Conservation (phyloP, 106 monocot species). For the Triglochin maritima region DNA sequence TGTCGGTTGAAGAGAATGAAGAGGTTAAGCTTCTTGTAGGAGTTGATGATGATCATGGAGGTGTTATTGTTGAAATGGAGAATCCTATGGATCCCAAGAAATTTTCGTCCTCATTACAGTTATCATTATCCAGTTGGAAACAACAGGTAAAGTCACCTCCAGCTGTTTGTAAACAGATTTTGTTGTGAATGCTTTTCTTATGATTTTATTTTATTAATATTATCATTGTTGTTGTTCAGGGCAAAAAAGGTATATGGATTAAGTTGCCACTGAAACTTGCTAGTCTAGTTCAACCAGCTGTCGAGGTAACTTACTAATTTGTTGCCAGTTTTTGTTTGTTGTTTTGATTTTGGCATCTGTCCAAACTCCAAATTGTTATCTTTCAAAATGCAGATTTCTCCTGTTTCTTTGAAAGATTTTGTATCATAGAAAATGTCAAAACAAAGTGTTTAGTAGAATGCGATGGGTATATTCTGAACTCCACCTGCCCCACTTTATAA, state of each 20-base stretch:
- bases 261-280: constrained; percentile 69
- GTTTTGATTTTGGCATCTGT: too few relatives aligned
- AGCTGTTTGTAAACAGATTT: background rate
- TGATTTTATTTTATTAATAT: background rate
- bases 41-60: constrained; percentile 58
- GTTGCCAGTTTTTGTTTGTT: too few relatives aligned
- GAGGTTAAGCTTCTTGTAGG: constrained; percentile 37
- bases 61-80: constrained; percentile 68
- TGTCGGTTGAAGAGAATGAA: constrained; percentile 15
- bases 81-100: constrained; percentile 36
- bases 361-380: too few relatives aligned
- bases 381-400: too few relatives aligned
- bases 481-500: too few relatives aligned
- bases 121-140: constrained; percentile 51
- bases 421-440: background rate
- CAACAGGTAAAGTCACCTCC: constrained; percentile 34
- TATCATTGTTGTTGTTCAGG: constrained; percentile 26
- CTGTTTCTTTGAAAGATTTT: background rate
- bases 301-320: constrained; percentile 39
- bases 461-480: background rate
- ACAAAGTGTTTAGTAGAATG: background rate
- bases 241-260: constrained; percentile 79
- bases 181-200: too few relatives aligned
- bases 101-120: constrained; percentile 47
- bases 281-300: constrained; percentile 62